Evolutionary conservation across 305 asterid genomes (phyloP).

Genomic region (Nicotiana rustica): DNA sequence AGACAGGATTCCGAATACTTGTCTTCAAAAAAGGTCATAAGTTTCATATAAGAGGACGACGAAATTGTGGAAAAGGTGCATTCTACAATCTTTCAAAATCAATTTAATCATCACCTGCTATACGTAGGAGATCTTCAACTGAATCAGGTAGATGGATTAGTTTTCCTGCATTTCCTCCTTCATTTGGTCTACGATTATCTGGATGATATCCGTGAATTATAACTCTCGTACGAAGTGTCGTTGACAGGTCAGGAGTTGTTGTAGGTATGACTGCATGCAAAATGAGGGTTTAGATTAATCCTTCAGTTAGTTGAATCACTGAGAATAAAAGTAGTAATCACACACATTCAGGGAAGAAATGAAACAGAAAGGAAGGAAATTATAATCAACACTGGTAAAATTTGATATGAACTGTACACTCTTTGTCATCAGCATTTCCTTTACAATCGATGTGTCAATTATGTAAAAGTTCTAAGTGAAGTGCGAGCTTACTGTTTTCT

Average conservation of each 20-base stretch:
- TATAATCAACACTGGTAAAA: neutral
- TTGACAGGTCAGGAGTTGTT: conserved; percentile 39
- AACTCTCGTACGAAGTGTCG: conserved; percentile 62
- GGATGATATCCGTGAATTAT: conserved; percentile 88
- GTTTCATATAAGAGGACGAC: neutral
- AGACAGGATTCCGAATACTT: neutral
- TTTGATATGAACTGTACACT: neutral
- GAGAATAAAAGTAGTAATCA: too few relatives aligned
- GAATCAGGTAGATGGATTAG: conserved; percentile 89
- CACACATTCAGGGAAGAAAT: too few relatives aligned
- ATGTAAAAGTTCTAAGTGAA: neutral
- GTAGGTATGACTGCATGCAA: neutral
- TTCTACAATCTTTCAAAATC: neutral
- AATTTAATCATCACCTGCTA: conserved; percentile 67
- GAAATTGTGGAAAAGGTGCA: neutral
- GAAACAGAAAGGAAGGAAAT: too few relatives aligned
- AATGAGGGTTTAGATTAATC: neutral
- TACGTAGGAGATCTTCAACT: conserved; percentile 65
- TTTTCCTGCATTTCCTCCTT: conserved; percentile 66
- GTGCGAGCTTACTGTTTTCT: conserved; percentile 52
- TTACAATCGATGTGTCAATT: too few relatives aligned
- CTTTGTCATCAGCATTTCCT: neutral
- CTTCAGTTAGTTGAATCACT: too few relatives aligned
- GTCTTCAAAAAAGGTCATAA: neutral
- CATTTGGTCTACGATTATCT: conserved; percentile 49